phyloP scores from a whole-genome alignment of 1,139 yeast species.

The Geotrichum phurueaensis region DNA sequence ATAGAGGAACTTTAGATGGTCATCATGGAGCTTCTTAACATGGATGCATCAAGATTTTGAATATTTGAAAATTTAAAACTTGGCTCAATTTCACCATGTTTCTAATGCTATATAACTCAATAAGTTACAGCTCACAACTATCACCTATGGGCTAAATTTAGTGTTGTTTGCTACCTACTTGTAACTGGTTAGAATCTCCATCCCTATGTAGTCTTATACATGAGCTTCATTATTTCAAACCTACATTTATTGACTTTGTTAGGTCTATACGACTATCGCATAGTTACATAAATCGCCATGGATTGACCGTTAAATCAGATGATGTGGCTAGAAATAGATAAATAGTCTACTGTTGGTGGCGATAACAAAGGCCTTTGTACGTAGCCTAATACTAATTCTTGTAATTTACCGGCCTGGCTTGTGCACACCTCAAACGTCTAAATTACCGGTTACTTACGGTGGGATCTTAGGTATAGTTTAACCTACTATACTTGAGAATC shows the following conservation, averaged over 20 bases:
- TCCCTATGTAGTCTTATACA: background rate
- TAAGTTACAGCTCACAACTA: background rate
- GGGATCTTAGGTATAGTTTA: background rate
- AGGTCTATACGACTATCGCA: background rate
- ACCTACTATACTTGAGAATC: too few species aligned
- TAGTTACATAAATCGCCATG: background rate
- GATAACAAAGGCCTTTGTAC: background rate
- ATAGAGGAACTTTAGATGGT: background rate
- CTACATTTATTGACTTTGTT: background rate
- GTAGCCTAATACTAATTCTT: background rate
- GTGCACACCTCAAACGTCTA: background rate
- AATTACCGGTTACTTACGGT: background rate
- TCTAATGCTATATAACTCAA: background rate
- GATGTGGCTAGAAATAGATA: background rate
- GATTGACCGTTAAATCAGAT: background rate
- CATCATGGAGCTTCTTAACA: too few species aligned
- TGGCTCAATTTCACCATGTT: too few species aligned
- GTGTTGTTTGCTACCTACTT: background rate
- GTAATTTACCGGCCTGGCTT: background rate
- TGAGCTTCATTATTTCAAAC: background rate
- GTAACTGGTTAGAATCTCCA: too few species aligned
- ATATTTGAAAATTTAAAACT: too few species aligned
- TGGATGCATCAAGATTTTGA: too few species aligned
- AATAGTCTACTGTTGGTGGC: background rate
- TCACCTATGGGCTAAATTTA: too few species aligned